Evolutionary conservation across 768 basidiomycete species (phyloP), one percentile per base, ranked within the genome.

Genomic region (Lactifluus volemus): DNA sequence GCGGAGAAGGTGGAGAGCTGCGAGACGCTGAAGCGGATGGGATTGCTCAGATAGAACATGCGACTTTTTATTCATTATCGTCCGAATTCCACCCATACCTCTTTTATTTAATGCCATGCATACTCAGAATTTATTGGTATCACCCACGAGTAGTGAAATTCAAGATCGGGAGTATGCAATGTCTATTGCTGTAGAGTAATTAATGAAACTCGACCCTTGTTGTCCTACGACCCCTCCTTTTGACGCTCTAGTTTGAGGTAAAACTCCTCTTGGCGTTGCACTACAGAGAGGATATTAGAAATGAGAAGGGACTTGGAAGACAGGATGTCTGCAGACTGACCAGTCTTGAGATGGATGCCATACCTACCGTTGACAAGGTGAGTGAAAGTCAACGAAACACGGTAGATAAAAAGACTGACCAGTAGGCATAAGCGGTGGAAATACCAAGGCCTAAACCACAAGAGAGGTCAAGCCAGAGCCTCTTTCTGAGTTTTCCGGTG

Each of bases 401-500:
- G 61, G 67, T 65, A 66, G 55, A 52, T 60, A 60, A 55, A 61
- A 67, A 64, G 59, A 80, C 89, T 67, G 63, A 94, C 93, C 93
- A 97, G 77, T 81, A 97, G 3, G 81, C 81, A 69, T 92, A 95
- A 36, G 82, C 92, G 11, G 80, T 77, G 51, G 83, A 77, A 57
- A 86, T 65, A 30, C 92, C 93, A 54, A 96, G 81, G 67, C 89
- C 92, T 48, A 95, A 71, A 42, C 83, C 81, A 68, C 82, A 78
- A 50, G 83, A 78, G 64, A 96, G 68, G 71, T 97, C 94, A 64
- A 92, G 83, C 84, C 90, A 90, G 75, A 95, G 84, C 69, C 85
- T 80, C 77, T 95, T 96, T 78, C 93, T 89, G 77, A 95, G 88
- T 77, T 84, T 92, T 73, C 93, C 93, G 54, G 89, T 89, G 74